phyloP scores from a whole-genome alignment of 441 rosid genomes.

The Gossypium schwendimanii region DNA sequence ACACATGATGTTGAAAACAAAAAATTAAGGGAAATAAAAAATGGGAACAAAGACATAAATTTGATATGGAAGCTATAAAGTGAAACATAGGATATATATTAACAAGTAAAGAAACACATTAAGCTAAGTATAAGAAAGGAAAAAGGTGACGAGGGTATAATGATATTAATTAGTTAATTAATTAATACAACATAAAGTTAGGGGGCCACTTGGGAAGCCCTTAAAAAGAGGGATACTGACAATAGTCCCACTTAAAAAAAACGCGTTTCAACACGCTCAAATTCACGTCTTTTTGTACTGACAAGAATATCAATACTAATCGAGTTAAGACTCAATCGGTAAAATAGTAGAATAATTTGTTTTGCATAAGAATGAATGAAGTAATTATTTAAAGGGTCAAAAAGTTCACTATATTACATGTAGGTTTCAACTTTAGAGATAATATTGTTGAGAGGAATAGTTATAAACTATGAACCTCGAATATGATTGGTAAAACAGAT shows the following conservation, averaged over 20 bases:
- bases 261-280: rapidly evolving
- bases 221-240: not conserved
- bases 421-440: no score
- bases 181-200: not conserved
- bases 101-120: not conserved
- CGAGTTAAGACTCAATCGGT: no score
- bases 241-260: not conserved
- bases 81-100: not conserved
- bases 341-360: no score
- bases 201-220: not conserved
- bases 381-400: no score
- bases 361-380: no score
- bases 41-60: not conserved
- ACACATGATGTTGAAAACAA: not conserved
- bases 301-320: no score
- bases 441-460: no score
- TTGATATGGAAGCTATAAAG: not conserved
- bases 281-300: no score
- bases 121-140: not conserved
- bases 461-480: no score
- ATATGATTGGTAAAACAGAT: not conserved
- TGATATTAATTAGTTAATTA: not conserved
- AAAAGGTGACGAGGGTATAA: no score
- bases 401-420: no score
- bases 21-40: no score